Evolutionary conservation across 257 asterid species (phyloP).

Genomic region (Ophiorrhiza pumila): DNA sequence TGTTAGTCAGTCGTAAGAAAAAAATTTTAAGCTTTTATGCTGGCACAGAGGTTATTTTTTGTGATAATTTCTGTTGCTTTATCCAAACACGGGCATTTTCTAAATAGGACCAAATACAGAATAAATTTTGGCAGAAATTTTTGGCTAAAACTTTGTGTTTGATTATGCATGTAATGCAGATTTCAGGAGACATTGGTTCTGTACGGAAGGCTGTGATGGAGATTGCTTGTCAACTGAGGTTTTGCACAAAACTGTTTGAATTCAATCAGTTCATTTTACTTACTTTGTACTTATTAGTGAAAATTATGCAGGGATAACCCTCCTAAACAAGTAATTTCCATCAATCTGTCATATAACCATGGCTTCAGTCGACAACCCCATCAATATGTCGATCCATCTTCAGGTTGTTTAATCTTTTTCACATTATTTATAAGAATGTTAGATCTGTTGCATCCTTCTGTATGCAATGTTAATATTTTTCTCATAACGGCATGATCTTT

Average conservation of each 20-base stretch:
- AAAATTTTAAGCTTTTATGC: not conserved
- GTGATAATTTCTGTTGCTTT: not conserved
- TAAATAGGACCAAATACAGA: not conserved
- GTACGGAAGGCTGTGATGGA: constrained; percentile 91
- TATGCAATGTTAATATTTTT: constrained; percentile 32
- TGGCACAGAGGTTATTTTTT: not conserved
- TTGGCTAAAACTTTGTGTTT: not conserved
- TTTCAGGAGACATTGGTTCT: constrained; percentile 77
- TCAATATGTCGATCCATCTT: constrained; percentile 58
- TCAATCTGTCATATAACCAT: constrained; percentile 55
- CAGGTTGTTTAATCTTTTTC: constrained; percentile 50
- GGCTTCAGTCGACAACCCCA: constrained; percentile 59
- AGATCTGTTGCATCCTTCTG: constrained; percentile 30
- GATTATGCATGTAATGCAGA: constrained; percentile 39
- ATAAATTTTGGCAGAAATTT: not conserved
- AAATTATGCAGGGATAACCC: constrained; percentile 69
- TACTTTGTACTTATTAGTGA: constrained; percentile 1
- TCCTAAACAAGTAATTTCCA: constrained; percentile 82
- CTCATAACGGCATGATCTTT: constrained; percentile 39
- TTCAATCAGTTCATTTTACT: not conserved
- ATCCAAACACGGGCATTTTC: too few species aligned
- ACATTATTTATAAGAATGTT: constrained; percentile 20
- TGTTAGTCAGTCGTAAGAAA: not conserved
- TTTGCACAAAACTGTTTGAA: not conserved
- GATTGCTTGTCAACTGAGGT: constrained; percentile 90